Evolutionary conservation across 176 grass and related monocot species (phyloP).

Genomic region (Aechmea fasciata): DNA sequence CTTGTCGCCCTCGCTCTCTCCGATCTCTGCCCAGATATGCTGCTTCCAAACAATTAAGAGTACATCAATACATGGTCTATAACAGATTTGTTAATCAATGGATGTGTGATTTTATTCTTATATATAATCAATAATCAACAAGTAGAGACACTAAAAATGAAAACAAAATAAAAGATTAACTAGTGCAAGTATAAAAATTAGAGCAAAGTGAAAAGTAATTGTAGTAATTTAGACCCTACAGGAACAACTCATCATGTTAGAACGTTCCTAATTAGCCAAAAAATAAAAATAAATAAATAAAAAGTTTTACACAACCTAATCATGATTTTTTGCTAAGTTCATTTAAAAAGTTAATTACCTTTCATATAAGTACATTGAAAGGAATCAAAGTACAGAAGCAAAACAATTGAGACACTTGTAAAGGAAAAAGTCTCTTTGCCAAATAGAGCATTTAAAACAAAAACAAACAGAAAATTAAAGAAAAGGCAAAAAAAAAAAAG

Average conservation of each 20-base stretch:
- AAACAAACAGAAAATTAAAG: no score
- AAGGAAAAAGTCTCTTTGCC: no score
- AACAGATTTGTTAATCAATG: neutral
- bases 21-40: constrained; percentile 86
- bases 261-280: no score
- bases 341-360: no score
- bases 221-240: no score
- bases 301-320: neutral
- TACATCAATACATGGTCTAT: constrained; percentile 4
- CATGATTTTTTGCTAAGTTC: neutral
- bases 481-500: no score
- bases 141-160: neutral
- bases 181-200: neutral
- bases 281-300: neutral
- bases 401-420: no score
- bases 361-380: no score
- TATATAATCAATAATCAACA: neutral
- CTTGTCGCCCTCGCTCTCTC: constrained; percentile 66
- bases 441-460: no score
- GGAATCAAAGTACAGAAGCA: no score
- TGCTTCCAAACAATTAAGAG: constrained; percentile 28
- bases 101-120: neutral
- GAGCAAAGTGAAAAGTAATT: neutral
- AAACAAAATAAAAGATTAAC: neutral
- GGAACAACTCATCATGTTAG: no score